These are phyloP conservation scores for Graphiopsis chlorocephala DNA, from an alignment of 2,329 filamentous ascomycete species.

Conservation along the genomic window DNA sequence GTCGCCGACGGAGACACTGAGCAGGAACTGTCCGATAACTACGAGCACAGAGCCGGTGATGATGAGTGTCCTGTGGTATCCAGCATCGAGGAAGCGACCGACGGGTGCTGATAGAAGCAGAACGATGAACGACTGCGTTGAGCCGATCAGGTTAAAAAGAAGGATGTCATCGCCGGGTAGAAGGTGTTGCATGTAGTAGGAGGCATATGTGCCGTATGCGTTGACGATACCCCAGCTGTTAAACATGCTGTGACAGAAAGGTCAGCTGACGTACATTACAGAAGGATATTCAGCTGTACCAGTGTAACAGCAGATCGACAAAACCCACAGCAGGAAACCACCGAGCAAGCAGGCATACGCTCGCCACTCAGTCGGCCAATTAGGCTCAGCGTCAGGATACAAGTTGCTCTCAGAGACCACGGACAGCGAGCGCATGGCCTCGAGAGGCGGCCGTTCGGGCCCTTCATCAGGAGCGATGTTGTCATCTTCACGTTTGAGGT, in stretches of 20 bases:
- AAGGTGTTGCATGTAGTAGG: conserved; percentile 48
- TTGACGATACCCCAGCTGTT: conserved; percentile 50
- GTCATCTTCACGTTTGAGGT: not conserved
- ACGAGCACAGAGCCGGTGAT: conserved; percentile 43
- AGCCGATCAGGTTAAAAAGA: conserved; percentile 48
- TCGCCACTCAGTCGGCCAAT: conserved; percentile 46
- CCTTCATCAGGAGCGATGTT: conserved; percentile 1
- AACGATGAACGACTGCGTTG: conserved; percentile 48
- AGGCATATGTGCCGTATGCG: conserved; percentile 50
- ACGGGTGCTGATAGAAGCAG: conserved; percentile 45
- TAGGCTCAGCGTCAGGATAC: conserved; percentile 30
- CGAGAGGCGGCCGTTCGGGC: conserved; percentile 6
- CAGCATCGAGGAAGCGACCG: conserved; percentile 50
- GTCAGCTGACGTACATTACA: conserved; percentile 1
- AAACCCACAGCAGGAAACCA: conserved; percentile 44
- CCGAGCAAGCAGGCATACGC: conserved; percentile 45
- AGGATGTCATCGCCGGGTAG: conserved; percentile 41
- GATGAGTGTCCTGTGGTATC: conserved; percentile 41
- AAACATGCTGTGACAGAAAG: conserved; percentile 29
- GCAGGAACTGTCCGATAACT: conserved; percentile 45
- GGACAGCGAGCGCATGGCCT: conserved; percentile 15
- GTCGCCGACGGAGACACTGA: conserved; percentile 40
- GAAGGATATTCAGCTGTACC: not conserved
- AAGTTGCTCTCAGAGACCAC: conserved; percentile 3
- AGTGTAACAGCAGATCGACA: not conserved